Evolutionary conservation across 2,329 filamentous ascomycete genomes (phyloP), one percentile per base, ranked within the genome.

Genomic region (Colletotrichum lini): DNA sequence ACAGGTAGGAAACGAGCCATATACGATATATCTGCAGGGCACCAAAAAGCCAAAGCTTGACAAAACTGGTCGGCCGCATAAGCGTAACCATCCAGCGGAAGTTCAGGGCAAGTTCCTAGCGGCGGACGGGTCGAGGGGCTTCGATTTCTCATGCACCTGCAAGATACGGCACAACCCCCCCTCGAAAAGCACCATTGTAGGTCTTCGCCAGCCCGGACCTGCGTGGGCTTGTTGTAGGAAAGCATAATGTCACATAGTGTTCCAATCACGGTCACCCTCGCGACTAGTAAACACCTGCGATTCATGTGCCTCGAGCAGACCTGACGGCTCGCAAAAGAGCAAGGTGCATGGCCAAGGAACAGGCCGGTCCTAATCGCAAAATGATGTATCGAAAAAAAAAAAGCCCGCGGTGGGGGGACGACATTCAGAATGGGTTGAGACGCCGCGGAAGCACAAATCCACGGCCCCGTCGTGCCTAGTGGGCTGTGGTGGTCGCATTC

Each of bases 1-100:
- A 4, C 58, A 65, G 47, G 12, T 47, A 42, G 42, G 18, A 59
- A 54, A 16, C 4, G 38, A 57, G 40, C 59, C 65, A 30, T 45
- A 52, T 13, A 30, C 5, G 26, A 30, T 30, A 5, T 30, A 38
- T 38, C 8, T 9, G 35, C 35, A 38, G 8, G 52, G 18, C 40
- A 58, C 35, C 44, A 40, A 44, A 30, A 53, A 53, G 35, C 44
- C 42, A 38, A 67, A 44, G 49, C 21, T 54, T 42, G 59, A 72
- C 58, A 40, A 38, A 67, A 65, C 18, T 45, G 63, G 67, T 30
- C 47, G 54, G 60, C 58, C 74, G 74, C 75, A 75, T 72, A 73
- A 73, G 74, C 73, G 76, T 71, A 77, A 66, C 70, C 71, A 64
- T 72, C 57, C 12, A 42, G 59, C 64, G 67, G 56, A 67, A 57